A percentile compares a stretch with the other conserved stretches of the same genome.
Evolutionary conservation across 2,329 filamentous ascomycete species (phyloP).

Genomic region (Talaromyces rugulosus): DNA sequence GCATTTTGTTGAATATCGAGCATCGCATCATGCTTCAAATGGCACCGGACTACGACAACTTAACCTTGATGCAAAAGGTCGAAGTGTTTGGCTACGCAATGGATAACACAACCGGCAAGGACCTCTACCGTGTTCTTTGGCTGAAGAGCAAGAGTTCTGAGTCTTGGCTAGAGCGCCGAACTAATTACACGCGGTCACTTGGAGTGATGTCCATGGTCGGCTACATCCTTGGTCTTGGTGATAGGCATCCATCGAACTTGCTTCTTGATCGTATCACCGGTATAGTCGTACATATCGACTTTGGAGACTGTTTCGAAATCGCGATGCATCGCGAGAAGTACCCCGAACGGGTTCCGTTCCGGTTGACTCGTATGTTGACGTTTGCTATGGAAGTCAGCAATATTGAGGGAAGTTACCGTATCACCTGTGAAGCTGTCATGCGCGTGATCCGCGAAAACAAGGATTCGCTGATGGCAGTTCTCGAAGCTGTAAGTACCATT

Average conservation of each 20-base stretch:
- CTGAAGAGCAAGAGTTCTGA: conserved; percentile 98
- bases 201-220: conserved; percentile 99
- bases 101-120: conserved; percentile 98
- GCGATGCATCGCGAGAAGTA: conserved; percentile 99
- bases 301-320: conserved; percentile 98
- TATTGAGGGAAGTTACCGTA: conserved; percentile 96
- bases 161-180: conserved; percentile 92
- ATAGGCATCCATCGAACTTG: conserved; percentile 94
- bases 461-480: conserved; percentile 94
- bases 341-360: conserved; percentile 94
- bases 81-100: conserved; percentile 99
- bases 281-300: conserved; percentile 98
- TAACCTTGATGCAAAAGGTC: conserved; percentile 99
- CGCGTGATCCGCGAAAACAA: conserved; percentile 93
- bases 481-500: conserved; percentile 76
- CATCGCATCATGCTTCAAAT: conserved; percentile 99
- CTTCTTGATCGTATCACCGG: conserved; percentile 95
- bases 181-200: conserved; percentile 96
- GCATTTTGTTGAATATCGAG: conserved; percentile 98
- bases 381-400: conserved; percentile 99
- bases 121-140: conserved; percentile 96
- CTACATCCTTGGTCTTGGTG: conserved; percentile 93
- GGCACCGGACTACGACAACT: conserved; percentile 97
- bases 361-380: conserved; percentile 95
- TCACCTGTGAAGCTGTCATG: conserved; percentile 98